Evolutionary conservation across 768 basidiomycete species (phyloP).

Genomic region (Aureoboletus auriporus): DNA sequence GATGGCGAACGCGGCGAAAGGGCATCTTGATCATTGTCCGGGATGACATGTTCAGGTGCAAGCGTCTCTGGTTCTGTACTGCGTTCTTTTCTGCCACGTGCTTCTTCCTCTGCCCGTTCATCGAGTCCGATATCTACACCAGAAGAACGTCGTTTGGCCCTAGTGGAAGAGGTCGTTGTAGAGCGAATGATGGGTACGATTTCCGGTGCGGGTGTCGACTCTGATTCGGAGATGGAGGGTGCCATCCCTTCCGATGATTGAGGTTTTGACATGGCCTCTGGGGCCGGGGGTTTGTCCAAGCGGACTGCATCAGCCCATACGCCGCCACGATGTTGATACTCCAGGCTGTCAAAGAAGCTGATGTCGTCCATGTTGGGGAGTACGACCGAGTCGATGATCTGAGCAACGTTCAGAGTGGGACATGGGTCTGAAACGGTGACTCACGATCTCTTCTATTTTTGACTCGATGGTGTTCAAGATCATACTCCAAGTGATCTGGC

Average conservation of each 20-base stretch:
- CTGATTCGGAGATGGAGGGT: conserved; percentile 4
- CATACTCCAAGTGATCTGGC: conserved; percentile 93
- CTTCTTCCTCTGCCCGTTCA: conserved; percentile 14
- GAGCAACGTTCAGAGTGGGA: conserved; percentile 57
- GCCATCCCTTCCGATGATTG: conserved; percentile 35
- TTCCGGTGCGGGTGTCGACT: conserved; percentile 22
- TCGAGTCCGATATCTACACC: conserved; percentile 37
- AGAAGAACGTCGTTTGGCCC: conserved; percentile 41
- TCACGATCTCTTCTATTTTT: conserved; percentile 80
- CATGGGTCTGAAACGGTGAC: conserved; percentile 23
- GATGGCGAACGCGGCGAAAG: conserved; percentile 41
- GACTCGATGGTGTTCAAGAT: conserved; percentile 88
- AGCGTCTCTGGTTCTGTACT: conserved; percentile 33
- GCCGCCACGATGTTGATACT: conserved; percentile 71
- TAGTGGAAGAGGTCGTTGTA: conserved; percentile 19
- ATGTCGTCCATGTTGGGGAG: conserved; percentile 99
- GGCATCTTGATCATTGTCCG: conserved; percentile 19
- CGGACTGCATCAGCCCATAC: conserved; percentile 81
- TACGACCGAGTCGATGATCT: conserved; percentile 94
- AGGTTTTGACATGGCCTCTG: conserved; percentile 6
- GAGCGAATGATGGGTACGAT: conserved; percentile 19
- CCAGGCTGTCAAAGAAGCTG: conserved; percentile 81
- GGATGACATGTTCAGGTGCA: conserved; percentile 7
- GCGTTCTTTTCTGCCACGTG: conserved; percentile 24
- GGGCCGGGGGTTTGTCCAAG: conserved; percentile 26